phyloP scores from a whole-genome alignment of 768 basidiomycete genomes.

The Russula sp. region DNA sequence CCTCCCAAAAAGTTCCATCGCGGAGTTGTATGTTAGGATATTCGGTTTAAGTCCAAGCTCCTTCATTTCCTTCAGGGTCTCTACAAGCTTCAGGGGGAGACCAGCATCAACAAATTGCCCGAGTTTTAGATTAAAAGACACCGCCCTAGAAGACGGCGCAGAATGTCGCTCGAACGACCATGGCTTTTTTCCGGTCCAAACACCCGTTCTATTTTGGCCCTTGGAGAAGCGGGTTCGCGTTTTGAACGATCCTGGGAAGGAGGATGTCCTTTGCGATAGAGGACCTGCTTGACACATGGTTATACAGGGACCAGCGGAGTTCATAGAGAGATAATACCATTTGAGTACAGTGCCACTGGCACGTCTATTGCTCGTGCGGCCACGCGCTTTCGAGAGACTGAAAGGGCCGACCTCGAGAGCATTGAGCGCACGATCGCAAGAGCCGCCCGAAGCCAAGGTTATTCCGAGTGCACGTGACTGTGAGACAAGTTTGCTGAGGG shows the following conservation, averaged over 20 bases:
- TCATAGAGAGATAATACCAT: background rate
- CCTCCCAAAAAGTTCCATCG: conserved; percentile 42
- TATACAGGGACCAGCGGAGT: background rate
- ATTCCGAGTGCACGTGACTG: conserved; percentile 5
- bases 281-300: background rate
- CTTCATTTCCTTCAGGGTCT: conserved; percentile 26
- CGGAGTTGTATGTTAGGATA: conserved; percentile 32
- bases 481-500: conserved; percentile 10
- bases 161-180: conserved; percentile 10
- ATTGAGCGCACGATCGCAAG: conserved; percentile 19
- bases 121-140: conserved; percentile 22
- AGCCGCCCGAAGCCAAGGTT: background rate
- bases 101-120: conserved; percentile 8
- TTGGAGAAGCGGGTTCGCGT: background rate
- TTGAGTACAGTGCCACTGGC: conserved; percentile 9
- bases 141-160: background rate
- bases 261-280: background rate
- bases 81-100: background rate
- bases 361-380: background rate
- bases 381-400: conserved; percentile 18
- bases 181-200: background rate
- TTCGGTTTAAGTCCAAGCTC: conserved; percentile 17
- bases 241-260: conserved; percentile 16
- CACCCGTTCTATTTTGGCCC: no score
- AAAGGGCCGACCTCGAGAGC: conserved; percentile 24